Evolutionary conservation across 2,329 filamentous ascomycete species (phyloP), one percentile per base, ranked within the genome.

Genomic region (Pestalotiopsis sp.): DNA sequence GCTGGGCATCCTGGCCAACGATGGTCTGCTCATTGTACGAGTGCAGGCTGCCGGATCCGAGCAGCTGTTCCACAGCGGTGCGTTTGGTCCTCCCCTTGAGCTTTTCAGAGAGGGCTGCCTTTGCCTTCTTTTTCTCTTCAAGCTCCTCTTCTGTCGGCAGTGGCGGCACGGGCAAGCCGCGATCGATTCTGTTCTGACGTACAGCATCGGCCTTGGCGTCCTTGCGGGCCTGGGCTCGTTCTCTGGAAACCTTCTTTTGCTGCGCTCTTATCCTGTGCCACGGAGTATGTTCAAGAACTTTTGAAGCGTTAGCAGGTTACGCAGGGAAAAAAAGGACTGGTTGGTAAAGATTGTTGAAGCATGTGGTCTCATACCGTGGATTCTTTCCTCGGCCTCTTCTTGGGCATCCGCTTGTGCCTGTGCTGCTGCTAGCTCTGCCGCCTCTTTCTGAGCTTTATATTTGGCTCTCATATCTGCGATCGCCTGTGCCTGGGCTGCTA

Each of bases 31-130:
- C 61, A 20, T 64, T 64, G 9, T 12, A 64, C 4, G 38, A 11
- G 23, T 64, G 61, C n/a, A 64, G 61, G 13, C 61, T 40, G n/a
- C 61, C 61, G 14, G 61, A 49, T n/a, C 61, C 61, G 25, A 64
- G 38, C 20, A 64, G n/a, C 17, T 49, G 41, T 25, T 64, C 40
- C 5, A 64, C n/a, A 9, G 36, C 61, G 23, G 25, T 49, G 12
- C 61, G 61, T 40, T 49, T 64, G 20, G 41, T 52, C 14, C 61
- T 38, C 1, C 61, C 61, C 23, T 64, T 64, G 40, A 64, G 61
- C 38, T 64, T 64, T 25, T 25, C 61, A 12, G 38, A 52, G 14
- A 64, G 61, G 20, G 20, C 41, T 20, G 17, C 12, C 4, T 40
- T 36, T 25, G 61, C 61, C 20, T 7, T 25, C 40, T 52, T 31